Percentiles rank a stretch among this genome's conserved stretches.
phyloP scores from a whole-genome alignment of 2,329 filamentous ascomycete species.

The Alternaria postmessia region DNA sequence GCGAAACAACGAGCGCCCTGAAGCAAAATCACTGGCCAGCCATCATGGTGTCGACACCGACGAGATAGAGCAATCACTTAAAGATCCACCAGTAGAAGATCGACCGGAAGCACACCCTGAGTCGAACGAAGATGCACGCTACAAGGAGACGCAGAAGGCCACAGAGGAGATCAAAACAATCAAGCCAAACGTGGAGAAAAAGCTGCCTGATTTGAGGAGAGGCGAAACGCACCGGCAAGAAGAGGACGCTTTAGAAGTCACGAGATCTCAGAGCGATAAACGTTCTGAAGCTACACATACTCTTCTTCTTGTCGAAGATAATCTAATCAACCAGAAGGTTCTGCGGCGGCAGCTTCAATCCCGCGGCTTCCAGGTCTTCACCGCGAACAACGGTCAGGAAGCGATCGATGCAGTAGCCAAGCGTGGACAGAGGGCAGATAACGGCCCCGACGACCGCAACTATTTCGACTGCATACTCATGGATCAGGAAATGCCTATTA shows the following conservation, averaged over 20 bases:
- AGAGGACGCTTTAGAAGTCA: conserved; percentile 23
- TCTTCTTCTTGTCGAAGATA: conserved; percentile 59
- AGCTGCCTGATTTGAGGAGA: conserved; percentile 22
- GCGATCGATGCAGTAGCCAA: conserved; percentile 53
- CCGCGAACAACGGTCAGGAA: conserved; percentile 56
- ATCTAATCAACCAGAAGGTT: conserved; percentile 59
- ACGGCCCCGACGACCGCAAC: conserved; percentile 27
- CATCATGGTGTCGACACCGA: conserved; percentile 20
- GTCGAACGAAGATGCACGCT: conserved; percentile 29
- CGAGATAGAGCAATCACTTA: conserved; percentile 31
- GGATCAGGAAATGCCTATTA: conserved; percentile 57
- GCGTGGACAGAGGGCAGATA: conserved; percentile 27
- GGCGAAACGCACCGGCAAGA: conserved; percentile 39
- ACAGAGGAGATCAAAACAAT: conserved; percentile 20
- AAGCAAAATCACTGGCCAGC: conserved; percentile 13
- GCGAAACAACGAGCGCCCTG: conserved; percentile 23
- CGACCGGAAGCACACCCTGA: conserved; percentile 38
- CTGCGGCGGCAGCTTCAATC: conserved; percentile 59
- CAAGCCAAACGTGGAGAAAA: conserved; percentile 16
- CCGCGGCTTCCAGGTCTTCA: conserved; percentile 52
- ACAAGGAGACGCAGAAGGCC: conserved; percentile 32
- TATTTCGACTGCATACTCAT: conserved; percentile 55
- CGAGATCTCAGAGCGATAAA: conserved; percentile 30
- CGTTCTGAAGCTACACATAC: conserved; percentile 30
- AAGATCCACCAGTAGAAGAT: conserved; percentile 45